Percentiles rank a stretch among this genome's conserved stretches.
phyloP scores from a whole-genome alignment of 176 grass and related monocot genomes.

The Thalia dealbata region DNA sequence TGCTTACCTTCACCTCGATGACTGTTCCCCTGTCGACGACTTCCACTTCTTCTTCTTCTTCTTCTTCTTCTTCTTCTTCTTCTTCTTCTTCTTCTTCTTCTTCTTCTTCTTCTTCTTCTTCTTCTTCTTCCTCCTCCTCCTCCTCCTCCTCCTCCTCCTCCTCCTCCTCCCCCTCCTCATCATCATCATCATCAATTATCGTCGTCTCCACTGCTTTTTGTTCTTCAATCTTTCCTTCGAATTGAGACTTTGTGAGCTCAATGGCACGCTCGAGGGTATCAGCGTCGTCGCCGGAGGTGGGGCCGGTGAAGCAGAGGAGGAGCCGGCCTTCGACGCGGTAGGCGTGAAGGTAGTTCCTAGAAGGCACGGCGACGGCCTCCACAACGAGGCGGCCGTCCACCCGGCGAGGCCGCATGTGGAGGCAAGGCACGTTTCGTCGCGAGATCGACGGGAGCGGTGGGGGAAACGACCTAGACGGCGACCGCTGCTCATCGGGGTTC shows the following conservation, averaged over 20 bases:
- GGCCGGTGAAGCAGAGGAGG: conserved; percentile 64
- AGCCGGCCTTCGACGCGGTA: conserved; percentile 56
- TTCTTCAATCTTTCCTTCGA: conserved; percentile 2
- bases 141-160: conserved; percentile 54
- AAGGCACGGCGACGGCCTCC: conserved; percentile 55
- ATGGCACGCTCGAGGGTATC: neutral
- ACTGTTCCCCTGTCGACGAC: conserved; percentile 88
- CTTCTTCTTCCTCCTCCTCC: conserved; percentile 15
- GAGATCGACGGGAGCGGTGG: conserved; percentile 76
- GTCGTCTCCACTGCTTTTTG: neutral
- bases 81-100: conserved; percentile 22
- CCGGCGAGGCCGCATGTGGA: conserved; percentile 68
- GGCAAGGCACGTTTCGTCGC: conserved; percentile 53
- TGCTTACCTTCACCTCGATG: conserved; percentile 90
- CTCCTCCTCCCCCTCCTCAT: conserved; percentile 38
- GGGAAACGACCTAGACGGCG: conserved; percentile 33
- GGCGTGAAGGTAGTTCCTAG: conserved; percentile 70
- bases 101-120: conserved; percentile 17
- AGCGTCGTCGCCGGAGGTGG: conserved; percentile 13
- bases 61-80: conserved; percentile 31
- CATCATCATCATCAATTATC: conserved; percentile 17
- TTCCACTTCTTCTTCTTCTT: conserved; percentile 69
- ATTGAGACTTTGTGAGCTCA: neutral
- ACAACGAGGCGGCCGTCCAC: conserved; percentile 62
- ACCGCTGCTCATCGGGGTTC: conserved; percentile 34